Conservation (phyloP, 129 eudicot species). For the Cynara cardunculus region DNA sequence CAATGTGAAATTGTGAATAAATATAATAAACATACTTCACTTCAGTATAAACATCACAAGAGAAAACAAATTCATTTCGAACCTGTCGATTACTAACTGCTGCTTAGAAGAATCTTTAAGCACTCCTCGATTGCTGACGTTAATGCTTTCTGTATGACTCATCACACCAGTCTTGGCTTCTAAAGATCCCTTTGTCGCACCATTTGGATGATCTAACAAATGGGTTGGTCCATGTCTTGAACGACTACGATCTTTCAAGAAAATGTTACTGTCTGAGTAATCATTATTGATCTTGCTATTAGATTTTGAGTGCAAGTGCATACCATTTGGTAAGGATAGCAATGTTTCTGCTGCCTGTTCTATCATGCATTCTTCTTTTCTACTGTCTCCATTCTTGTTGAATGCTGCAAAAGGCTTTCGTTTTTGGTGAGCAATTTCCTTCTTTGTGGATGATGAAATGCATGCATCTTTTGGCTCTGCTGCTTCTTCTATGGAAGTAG, state of each 20-base stretch:
- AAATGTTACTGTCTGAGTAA: not conserved
- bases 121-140: not conserved
- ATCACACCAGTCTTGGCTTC: not conserved
- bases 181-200: constrained; percentile 13
- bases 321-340: constrained; percentile 1
- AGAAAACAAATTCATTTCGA: not conserved
- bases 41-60: constrained; percentile 10
- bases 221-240: not conserved
- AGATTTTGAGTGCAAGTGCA: not conserved
- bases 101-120: constrained; percentile 17
- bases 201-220: constrained; percentile 8
- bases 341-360: constrained; percentile 14
- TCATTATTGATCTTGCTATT: constrained; percentile 2
- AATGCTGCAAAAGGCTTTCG: constrained; percentile 9
- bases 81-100: constrained; percentile 27
- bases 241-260: constrained; percentile 1
- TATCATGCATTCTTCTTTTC: constrained; percentile 4
- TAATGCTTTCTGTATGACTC: not conserved
- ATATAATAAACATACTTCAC: not conserved
- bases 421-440: not conserved
- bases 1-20: not conserved
- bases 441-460: constrained; percentile 4
- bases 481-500: constrained; percentile 7
- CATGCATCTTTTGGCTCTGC: not conserved
- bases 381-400: constrained; percentile 14